Conservation (phyloP, 1,284 basidiomycete species). For the Papiliotrema flavescens region DNA sequence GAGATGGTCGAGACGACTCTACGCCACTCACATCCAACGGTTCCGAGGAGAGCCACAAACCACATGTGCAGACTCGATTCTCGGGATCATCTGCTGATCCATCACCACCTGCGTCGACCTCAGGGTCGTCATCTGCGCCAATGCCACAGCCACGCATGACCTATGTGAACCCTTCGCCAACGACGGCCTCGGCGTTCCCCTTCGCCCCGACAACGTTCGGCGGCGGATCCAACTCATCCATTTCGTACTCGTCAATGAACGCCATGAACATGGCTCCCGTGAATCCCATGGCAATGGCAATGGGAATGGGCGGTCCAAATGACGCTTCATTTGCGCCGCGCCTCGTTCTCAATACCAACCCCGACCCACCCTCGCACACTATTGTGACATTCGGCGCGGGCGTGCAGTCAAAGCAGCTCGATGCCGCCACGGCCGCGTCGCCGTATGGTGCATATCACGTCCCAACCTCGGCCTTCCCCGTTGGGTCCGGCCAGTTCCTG, state of each 20-base stretch:
- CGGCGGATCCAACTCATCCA: conserved; percentile 10
- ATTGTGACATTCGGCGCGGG: conserved; percentile 80
- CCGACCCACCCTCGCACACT: conserved; percentile 61
- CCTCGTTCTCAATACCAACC: conserved; percentile 23
- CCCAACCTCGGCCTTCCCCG: conserved; percentile 59
- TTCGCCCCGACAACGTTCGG: conserved; percentile 21
- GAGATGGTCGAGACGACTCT: conserved; percentile 2
- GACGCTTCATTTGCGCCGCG: conserved; percentile 1
- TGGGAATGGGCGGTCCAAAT: no score
- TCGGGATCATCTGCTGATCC: neutral
- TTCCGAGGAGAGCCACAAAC: neutral
- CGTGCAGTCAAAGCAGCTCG: conserved; percentile 73
- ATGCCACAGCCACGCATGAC: conserved; percentile 11
- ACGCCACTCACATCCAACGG: conserved; percentile 5
- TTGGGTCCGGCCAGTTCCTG: conserved; percentile 70
- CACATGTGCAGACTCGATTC: neutral
- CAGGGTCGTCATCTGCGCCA: neutral
- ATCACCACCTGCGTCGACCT: neutral
- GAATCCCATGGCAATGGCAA: no score
- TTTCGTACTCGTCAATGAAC: conserved; percentile 4
- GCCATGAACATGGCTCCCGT: neutral
- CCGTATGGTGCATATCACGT: conserved; percentile 82
- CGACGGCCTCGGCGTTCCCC: conserved; percentile 17
- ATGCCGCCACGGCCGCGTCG: conserved; percentile 66
- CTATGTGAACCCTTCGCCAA: conserved; percentile 38